phyloP scores from a whole-genome alignment of 345 rosid species.

The Acer yangbiense region DNA sequence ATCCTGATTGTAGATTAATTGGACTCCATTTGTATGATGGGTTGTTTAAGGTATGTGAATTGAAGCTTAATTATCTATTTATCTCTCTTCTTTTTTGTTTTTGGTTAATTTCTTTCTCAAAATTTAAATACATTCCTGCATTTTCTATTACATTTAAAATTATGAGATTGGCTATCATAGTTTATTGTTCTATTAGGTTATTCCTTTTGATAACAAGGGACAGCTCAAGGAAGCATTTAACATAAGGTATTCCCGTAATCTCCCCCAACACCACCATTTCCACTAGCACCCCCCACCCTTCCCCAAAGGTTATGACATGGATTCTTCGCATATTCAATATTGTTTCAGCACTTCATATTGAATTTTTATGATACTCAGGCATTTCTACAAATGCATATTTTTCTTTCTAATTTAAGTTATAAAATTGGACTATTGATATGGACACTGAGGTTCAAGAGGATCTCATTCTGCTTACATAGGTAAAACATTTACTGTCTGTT shows the following conservation, averaged over 20 bases:
- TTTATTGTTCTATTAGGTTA: slow-evolving; percentile 52
- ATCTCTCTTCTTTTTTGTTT: not conserved
- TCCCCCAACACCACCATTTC: not conserved
- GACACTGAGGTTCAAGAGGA: not conserved
- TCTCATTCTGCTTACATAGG: not conserved
- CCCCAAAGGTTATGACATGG: not conserved
- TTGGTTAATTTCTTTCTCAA: not conserved
- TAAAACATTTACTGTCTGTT: not conserved
- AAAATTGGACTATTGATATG: not conserved
- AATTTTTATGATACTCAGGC: not conserved
- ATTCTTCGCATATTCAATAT: not conserved
- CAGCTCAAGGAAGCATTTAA: slow-evolving; percentile 93
- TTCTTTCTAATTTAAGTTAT: not conserved
- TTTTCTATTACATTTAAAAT: not conserved
- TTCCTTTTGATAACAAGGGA: slow-evolving; percentile 96
- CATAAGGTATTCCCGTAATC: slow-evolving; percentile 54
- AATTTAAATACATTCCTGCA: not conserved
- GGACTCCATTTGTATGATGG: slow-evolving; percentile 98
- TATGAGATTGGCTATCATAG: not conserved
- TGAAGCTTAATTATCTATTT: slow-evolving; percentile 3
- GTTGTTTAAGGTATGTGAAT: slow-evolving; percentile 70
- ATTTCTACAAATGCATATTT: not conserved
- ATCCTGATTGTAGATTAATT: slow-evolving; percentile 93
- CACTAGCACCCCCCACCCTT: not conserved
- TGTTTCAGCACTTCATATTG: not conserved